Evolutionary conservation across 257 asterid genomes (phyloP).

Genomic region (Plantago major): DNA sequence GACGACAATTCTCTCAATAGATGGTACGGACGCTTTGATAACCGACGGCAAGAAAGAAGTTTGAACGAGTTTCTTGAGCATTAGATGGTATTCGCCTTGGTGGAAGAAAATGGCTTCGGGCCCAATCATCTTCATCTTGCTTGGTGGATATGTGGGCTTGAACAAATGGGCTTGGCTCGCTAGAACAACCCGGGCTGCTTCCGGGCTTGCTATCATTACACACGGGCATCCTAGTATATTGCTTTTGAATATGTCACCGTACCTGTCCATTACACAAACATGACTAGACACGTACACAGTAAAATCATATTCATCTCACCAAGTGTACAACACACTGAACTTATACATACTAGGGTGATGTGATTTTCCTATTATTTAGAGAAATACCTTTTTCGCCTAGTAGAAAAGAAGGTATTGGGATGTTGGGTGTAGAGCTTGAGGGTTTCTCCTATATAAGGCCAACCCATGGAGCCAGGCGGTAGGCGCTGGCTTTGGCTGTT

Average conservation of each 20-base stretch:
- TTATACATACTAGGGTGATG: too few relatives aligned
- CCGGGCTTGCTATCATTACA: constrained; percentile 70
- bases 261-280: constrained; percentile 25
- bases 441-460: constrained; percentile 75
- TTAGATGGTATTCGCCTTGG: constrained; percentile 51
- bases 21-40: constrained; percentile 29
- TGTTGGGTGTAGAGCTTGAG: constrained; percentile 54
- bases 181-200: constrained; percentile 51
- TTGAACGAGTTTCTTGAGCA: constrained; percentile 48
- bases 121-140: constrained; percentile 58
- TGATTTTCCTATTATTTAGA: too few relatives aligned
- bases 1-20: constrained; percentile 40
- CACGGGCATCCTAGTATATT: constrained; percentile 71
- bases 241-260: constrained; percentile 65
- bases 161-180: constrained; percentile 61
- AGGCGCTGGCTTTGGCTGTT: constrained; percentile 20
- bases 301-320: too few relatives aligned
- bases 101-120: constrained; percentile 69
- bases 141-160: constrained; percentile 68
- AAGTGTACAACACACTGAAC: too few relatives aligned
- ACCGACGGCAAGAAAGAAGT: constrained; percentile 45
- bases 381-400: constrained; percentile 40
- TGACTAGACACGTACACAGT: too few relatives aligned
- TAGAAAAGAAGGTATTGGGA: constrained; percentile 59
- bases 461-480: constrained; percentile 80